Evolutionary conservation across 768 basidiomycete genomes (phyloP), one percentile per base, ranked within the genome.

Genomic region (Coprinopsis sp.): DNA sequence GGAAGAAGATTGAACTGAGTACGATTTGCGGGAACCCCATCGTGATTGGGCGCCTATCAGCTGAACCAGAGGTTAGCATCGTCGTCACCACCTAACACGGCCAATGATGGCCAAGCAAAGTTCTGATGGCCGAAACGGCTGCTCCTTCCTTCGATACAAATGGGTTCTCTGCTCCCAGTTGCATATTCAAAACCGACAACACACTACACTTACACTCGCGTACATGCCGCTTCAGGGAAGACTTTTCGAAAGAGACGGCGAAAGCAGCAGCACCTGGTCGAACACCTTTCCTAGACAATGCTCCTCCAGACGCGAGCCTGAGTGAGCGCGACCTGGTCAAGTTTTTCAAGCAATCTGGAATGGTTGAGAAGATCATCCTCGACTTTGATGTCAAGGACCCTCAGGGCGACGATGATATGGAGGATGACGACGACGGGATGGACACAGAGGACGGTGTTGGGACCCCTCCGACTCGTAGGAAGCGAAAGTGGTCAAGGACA

Each of bases 301-400:
- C 94, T 4, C 92, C 94, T 2, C 84, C 91, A 46, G 91, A 95
- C 60, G 79, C 89, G 3, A 88, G 89, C 1, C n/a, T n/a, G n/a
- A n/a, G n/a, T n/a, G 87, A 89, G 54, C 74, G 87, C 29, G 90
- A 92, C 57, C 64, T 96, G 0, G 69, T 80, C 2, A 65, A 78
- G 10, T 69, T 96, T n/a, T 94, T 94, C 71, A 83, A 83, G 58
- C 68, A 66, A 7, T 69, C 69, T 29, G 71, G 71, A 13, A 44
- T 42, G 1, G 48, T 49, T 13, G 48, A 49, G 27, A 49, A 37
- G 42, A 42, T 44, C 19, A 31, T 49, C 23, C 27, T 49, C 16
- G 47, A 49, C 33, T 49, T 49, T 31, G 48, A 49, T 7, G 48
- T 44, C 33, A 42, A 49, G 21, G 48, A 49, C 7, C 24, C 21